Conservation (phyloP, 768 basidiomycete species). For the Strobilomyces dryophilus region DNA sequence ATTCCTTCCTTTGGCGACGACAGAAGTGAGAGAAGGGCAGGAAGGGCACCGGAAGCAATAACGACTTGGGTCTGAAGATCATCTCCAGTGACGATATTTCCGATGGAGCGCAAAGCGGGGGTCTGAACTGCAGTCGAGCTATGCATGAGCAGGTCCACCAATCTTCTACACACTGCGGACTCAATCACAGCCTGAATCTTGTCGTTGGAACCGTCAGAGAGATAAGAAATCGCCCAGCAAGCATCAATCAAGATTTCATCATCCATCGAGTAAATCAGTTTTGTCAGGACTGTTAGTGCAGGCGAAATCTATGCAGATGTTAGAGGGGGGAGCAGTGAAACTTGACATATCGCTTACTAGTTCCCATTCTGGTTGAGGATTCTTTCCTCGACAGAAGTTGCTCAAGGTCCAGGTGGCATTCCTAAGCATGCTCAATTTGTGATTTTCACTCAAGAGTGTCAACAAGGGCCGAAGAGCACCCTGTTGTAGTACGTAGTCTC, state of each 20-base stretch:
- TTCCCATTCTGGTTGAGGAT: constrained; percentile 97
- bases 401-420: constrained; percentile 99
- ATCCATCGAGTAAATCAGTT: constrained; percentile 97
- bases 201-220: constrained; percentile 98
- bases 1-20: constrained; percentile 99
- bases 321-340: constrained; percentile 9
- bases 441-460: constrained; percentile 87
- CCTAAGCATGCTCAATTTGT: constrained; percentile 97
- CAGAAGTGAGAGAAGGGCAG: constrained; percentile 87
- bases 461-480: constrained; percentile 93
- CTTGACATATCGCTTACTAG: constrained; percentile 51
- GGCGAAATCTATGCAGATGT: constrained; percentile 78
- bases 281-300: constrained; percentile 93
- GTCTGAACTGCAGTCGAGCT: constrained; percentile 95
- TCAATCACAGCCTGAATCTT: constrained; percentile 99
- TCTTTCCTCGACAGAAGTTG: constrained; percentile 98
- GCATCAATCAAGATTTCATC: constrained; percentile 99
- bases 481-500: constrained; percentile 93
- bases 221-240: constrained; percentile 99
- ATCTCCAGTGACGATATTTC: constrained; percentile 99
- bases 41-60: constrained; percentile 95
- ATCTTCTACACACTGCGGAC: constrained; percentile 93
- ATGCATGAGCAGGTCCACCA: constrained; percentile 96
- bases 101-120: constrained; percentile 95
- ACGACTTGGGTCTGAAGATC: constrained; percentile 99